These are phyloP conservation scores for Cladobotryum mycophilum DNA, from an alignment of 2,329 filamentous ascomycete species.

Conservation along the genomic window DNA sequence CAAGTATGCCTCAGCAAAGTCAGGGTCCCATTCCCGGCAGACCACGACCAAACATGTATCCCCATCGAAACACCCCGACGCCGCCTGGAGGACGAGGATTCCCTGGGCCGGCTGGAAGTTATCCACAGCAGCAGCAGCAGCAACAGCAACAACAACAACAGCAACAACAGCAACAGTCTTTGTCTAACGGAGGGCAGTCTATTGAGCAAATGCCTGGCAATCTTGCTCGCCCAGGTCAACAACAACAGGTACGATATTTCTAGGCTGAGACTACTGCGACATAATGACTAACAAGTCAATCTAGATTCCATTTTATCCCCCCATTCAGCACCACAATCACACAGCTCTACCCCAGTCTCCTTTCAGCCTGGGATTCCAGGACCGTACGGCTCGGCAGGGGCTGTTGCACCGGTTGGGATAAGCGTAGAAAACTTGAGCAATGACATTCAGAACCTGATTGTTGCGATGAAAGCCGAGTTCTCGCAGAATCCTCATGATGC, in stretches of 20 bases:
- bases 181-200: conserved; percentile 25
- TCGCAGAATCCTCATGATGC: conserved; percentile 69
- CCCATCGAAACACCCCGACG: conserved; percentile 67
- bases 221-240: conserved; percentile 16
- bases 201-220: conserved; percentile 12
- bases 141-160: neutral
- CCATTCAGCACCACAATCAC: conserved; percentile 35
- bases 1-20: conserved; percentile 50
- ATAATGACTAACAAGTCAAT: neutral
- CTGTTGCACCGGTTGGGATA: conserved; percentile 39
- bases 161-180: conserved; percentile 21
- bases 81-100: conserved; percentile 49
- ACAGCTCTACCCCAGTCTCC: conserved; percentile 28
- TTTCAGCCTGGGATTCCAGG: conserved; percentile 37
- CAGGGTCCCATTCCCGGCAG: conserved; percentile 40
- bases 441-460: conserved; percentile 76
- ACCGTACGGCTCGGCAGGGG: conserved; percentile 27
- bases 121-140: conserved; percentile 16
- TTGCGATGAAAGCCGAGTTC: conserved; percentile 65
- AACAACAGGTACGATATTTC: too few relatives aligned
- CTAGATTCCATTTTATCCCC: conserved; percentile 24
- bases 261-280: too few relatives aligned
- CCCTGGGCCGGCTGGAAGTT: conserved; percentile 17
- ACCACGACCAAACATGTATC: conserved; percentile 46
- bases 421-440: conserved; percentile 70